These are phyloP conservation scores for Sugiyamaella valdiviana DNA, from an alignment of 805 yeast genomes.

Conservation along the genomic window DNA sequence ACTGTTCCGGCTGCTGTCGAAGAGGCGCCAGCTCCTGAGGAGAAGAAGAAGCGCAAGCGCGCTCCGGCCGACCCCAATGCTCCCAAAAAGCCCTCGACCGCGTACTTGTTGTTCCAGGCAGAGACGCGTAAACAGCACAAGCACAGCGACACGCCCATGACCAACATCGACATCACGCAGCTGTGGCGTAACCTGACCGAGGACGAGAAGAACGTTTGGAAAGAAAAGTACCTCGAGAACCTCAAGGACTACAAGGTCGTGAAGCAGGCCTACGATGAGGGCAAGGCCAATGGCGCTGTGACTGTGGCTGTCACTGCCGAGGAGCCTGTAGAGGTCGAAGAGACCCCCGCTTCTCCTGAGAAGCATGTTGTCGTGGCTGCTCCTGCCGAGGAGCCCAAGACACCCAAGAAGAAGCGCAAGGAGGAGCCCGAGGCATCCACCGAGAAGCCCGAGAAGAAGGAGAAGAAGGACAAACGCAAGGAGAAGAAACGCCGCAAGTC, in stretches of 20 bases:
- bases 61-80: constrained; percentile 78
- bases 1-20: constrained; percentile 21
- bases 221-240: constrained; percentile 44
- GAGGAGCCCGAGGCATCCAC: constrained; percentile 24
- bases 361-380: background rate
- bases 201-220: constrained; percentile 68
- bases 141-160: constrained; percentile 54
- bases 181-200: constrained; percentile 72
- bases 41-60: constrained; percentile 43
- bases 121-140: constrained; percentile 57
- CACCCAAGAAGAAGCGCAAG: constrained; percentile 17
- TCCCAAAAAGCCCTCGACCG: constrained; percentile 90
- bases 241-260: constrained; percentile 40
- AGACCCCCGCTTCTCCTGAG: background rate
- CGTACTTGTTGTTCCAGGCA: constrained; percentile 73
- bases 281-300: constrained; percentile 27
- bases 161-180: constrained; percentile 72
- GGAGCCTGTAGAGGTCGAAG: background rate
- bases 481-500: constrained; percentile 43
- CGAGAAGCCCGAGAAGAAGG: constrained; percentile 1
- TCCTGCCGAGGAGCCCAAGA: background rate
- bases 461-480: constrained; percentile 35
- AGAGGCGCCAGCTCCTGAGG: constrained; percentile 17
- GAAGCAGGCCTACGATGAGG: constrained; percentile 44
- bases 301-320: background rate